Percentiles rank a stretch among this genome's conserved stretches.
Conservation (phyloP, 352 stramenopile species). For the Globisporangium iwayamae region DNA sequence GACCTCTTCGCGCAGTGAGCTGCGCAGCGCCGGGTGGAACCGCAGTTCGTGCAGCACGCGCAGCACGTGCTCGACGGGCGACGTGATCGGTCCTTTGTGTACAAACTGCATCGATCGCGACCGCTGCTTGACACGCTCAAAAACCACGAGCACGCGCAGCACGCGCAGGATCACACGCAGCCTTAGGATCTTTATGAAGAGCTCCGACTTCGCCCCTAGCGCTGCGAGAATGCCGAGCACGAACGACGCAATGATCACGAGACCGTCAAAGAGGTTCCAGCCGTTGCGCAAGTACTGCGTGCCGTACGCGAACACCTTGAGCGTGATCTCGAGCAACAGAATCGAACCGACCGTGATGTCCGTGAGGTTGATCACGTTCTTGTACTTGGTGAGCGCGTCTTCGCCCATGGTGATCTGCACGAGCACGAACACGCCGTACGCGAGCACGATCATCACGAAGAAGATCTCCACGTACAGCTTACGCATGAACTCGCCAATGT, state of each 20-base stretch:
- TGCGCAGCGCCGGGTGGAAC: constrained; percentile 66
- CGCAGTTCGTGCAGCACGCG: constrained; percentile 68
- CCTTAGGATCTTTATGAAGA: constrained; percentile 70
- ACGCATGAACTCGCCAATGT: constrained; percentile 78
- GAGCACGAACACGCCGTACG: constrained; percentile 81
- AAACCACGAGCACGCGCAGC: constrained; percentile 80
- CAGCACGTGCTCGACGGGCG: constrained; percentile 78
- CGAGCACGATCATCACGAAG: constrained; percentile 86
- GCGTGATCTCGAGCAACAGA: constrained; percentile 69
- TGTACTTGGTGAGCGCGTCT: constrained; percentile 44
- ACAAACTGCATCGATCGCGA: constrained; percentile 73
- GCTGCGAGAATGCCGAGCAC: constrained; percentile 66
- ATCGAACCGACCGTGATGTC: constrained; percentile 85
- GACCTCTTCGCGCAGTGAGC: constrained; percentile 51
- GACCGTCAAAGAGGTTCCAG: constrained; percentile 78
- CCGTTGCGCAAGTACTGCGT: constrained; percentile 56
- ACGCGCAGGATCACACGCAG: constrained; percentile 77
- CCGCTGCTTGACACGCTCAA: constrained; percentile 81
- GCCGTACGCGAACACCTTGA: constrained; percentile 82
- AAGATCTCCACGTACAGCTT: constrained; percentile 84
- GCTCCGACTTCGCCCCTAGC: constrained; percentile 41
- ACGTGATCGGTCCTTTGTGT: constrained; percentile 68
- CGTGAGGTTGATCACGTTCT: constrained; percentile 68
- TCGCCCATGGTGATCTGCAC: constrained; percentile 80
- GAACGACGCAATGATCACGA: constrained; percentile 81